A percentile compares a stretch with the other conserved stretches of the same genome.
Conservation (phyloP, 2,329 filamentous ascomycete species). For the Bipolaris victoriae region DNA sequence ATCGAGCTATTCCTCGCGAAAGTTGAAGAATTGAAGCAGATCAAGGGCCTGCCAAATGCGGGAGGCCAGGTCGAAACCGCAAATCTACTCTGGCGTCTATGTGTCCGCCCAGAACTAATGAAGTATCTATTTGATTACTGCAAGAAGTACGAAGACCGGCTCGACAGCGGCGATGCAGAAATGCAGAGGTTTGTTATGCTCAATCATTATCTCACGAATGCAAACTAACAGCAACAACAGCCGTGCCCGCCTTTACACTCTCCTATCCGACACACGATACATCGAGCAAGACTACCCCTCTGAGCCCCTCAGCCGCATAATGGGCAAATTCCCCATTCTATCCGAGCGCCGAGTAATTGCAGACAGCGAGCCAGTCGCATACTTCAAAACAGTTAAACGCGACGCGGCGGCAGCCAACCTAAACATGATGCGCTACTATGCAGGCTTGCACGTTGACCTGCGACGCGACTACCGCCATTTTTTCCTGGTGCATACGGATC, state of each 20-base stretch:
- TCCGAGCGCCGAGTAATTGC: constrained; percentile 32
- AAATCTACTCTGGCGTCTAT: constrained; percentile 41
- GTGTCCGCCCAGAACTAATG: constrained; percentile 41
- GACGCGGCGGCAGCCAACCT: constrained; percentile 34
- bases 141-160: constrained; percentile 23
- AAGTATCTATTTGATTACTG: constrained; percentile 30
- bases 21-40: constrained; percentile 27
- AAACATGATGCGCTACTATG: constrained; percentile 37
- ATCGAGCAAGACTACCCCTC: constrained; percentile 35
- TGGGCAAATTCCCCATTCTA: constrained; percentile 41
- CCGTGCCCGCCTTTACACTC: constrained; percentile 32
- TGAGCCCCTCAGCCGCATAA: constrained; percentile 11
- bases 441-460: constrained; percentile 27
- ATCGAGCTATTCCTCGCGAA: constrained; percentile 45
- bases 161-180: constrained; percentile 26
- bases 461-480: constrained; percentile 40
- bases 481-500: constrained; percentile 42
- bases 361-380: constrained; percentile 28
- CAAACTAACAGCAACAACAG: constrained; percentile 16
- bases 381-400: constrained; percentile 28
- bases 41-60: constrained; percentile 20
- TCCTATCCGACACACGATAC: constrained; percentile 29
- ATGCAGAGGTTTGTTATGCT: constrained; percentile 17
- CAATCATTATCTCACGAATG: neutral
- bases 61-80: constrained; percentile 30